Evolutionary conservation across 106 monocot species (phyloP), one percentile per base, ranked within the genome.

Genomic region (Posidonia australis): DNA sequence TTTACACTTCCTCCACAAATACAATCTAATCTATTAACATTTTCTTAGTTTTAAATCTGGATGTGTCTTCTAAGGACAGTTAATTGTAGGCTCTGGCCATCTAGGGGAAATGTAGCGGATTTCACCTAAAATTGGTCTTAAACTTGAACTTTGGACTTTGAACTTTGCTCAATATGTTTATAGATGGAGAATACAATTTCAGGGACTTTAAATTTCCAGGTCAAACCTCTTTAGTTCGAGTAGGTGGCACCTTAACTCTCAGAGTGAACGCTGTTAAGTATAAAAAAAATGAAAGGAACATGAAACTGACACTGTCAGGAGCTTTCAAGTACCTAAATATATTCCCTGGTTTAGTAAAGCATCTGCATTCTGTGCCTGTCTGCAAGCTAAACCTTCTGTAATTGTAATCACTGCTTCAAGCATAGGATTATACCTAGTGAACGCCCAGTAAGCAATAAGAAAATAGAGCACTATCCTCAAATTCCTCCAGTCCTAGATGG

Each of bases 301-400:
- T 55, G 55, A 21, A 54, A 54, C 13, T 36, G 32, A 27, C 29
- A 53, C 12, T 68, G 20, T 1, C 22, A 68, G 10, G 9, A 7
- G 23, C 30, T 3, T 1, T 21, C 9, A 32, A 44, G 17, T 42
- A 93, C 93, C 93, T 44, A 93, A 64, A 79, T 89, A 89, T 72
- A 79, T 69, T 67, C 93, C 93, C 73, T 75, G 65, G 0, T 81
- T 65, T 58, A 89, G 78, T 59, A 93, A 67, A 36, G 86, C 79
- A 80, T 93, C 93, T 27, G 93, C 93, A 63, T 63, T 60, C 67
- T 81, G 89, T 64, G 93, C 85, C 74, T 93, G 86, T 51, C 22
- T 67, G 61, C 77, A 70, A 43, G 93, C 93, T 60, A 93, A 61
- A 44, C 86, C 89, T 56, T 93, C 88, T 32, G 88, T 93, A 51